Evolutionary conservation across 352 stramenopile genomes (phyloP).

Genomic region (Phytopythium litorale): DNA sequence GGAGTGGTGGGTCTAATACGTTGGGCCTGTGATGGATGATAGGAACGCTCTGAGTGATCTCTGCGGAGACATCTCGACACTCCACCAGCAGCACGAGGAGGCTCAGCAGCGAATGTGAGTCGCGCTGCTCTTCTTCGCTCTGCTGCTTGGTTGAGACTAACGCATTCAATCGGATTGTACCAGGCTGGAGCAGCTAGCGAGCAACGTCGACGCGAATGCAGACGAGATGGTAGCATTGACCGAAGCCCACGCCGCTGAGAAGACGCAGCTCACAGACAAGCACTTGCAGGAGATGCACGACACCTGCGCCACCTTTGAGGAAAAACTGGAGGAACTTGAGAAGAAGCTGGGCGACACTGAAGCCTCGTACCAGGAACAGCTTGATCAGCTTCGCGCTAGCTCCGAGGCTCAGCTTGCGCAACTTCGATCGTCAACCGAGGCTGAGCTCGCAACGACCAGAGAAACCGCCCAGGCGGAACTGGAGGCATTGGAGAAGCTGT

Average conservation of each 20-base stretch:
- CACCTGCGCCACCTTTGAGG: conserved; percentile 21
- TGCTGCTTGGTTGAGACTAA: too few species aligned
- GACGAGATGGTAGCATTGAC: conserved; percentile 42
- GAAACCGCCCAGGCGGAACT: conserved; percentile 19
- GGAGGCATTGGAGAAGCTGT: conserved; percentile 14
- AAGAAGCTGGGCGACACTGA: conserved; percentile 23
- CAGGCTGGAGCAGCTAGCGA: conserved; percentile 35
- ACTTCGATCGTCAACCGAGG: conserved; percentile 17
- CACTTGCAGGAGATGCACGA: conserved; percentile 23
- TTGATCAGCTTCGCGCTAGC: conserved; percentile 27
- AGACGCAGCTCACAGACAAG: conserved; percentile 15
- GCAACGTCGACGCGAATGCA: conserved; percentile 31
- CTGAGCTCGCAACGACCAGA: conserved; percentile 17
- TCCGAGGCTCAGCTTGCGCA: conserved; percentile 18
- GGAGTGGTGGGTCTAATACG: not conserved
- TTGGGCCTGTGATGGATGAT: not conserved
- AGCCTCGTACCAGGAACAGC: conserved; percentile 25
- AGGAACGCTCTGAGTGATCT: conserved; percentile 33
- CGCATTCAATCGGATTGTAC: not conserved
- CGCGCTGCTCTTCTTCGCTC: not conserved
- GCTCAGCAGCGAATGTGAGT: conserved; percentile 34
- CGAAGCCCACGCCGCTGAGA: conserved; percentile 31
- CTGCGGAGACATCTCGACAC: conserved; percentile 35
- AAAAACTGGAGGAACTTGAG: conserved; percentile 27
- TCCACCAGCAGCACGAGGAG: conserved; percentile 39